Base-by-base conservation (phyloP, 257 asterid species). In the Handroanthus guayacan region DNA sequence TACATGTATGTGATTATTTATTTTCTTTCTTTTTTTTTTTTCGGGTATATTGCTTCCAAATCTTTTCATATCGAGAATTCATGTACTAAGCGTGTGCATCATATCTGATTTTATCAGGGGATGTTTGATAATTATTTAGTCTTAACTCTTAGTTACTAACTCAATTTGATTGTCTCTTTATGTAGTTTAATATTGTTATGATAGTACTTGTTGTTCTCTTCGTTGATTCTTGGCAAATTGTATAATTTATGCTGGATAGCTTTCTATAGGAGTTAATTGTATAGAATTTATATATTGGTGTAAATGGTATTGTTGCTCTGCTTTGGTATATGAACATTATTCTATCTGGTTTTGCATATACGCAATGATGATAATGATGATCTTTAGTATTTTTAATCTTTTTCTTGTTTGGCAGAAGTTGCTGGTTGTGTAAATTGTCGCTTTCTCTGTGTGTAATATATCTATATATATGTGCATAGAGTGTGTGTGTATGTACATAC, bases 1-100 rank as follows among this genome's bases (percentile, higher is more conserved):
- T 41, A 68, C 55, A 37, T 66, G 75, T 43, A 66, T 77, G 50
- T 54, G 41, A 54, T 18, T 12, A n/a, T n/a, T n/a, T n/a, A n/a
- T 20, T 38, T 67, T 48, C 45, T 41, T 41, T 41, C 8, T 9
- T n/a, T n/a, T n/a, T n/a, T n/a, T n/a, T n/a, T n/a, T n/a, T n/a
- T n/a, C n/a, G 11, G 5, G n/a, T 17, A 39, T 65, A n/a, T 13
- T 62, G 18, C 31, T 65, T 75, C 52, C 5, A 14, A 16, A 17
- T 13, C 60, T 37, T 18, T 65, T 55, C 20, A 18, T 62, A 4
- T 45, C 56, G 11, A 14, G 63, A 62, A 58, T 43, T 37, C 36
- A 38, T 61, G 34, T 8, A 13, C 5, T 41, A 41, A 56, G 58
- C 25, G 43, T 39, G 25, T 58, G 67, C 54, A 12, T 31, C 8